Conservation (phyloP, 108 stramenopile species). For the Skeletonema menzelii region DNA sequence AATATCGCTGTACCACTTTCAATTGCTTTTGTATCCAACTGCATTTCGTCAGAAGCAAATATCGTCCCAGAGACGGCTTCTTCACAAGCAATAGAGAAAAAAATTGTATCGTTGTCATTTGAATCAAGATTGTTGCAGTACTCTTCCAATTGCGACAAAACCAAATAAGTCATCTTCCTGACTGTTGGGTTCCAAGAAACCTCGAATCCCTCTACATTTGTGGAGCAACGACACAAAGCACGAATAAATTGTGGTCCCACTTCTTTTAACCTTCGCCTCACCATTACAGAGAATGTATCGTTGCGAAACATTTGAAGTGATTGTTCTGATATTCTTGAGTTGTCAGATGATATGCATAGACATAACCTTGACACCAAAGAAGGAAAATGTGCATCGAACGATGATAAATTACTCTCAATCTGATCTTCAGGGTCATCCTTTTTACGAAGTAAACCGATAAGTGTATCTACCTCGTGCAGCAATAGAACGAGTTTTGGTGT, state of each 20-base stretch:
- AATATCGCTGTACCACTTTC: slow-evolving; percentile 14
- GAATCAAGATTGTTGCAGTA: slow-evolving; percentile 28
- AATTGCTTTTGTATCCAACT: background rate
- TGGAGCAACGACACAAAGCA: slow-evolving; percentile 53
- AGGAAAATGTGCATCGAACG: slow-evolving; percentile 31
- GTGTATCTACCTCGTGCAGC: slow-evolving; percentile 83
- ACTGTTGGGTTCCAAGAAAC: slow-evolving; percentile 89
- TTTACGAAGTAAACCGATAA: slow-evolving; percentile 47
- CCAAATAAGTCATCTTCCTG: slow-evolving; percentile 77
- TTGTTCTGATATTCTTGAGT: slow-evolving; percentile 75
- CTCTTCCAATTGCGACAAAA: slow-evolving; percentile 42
- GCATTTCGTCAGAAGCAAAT: background rate
- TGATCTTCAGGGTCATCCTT: slow-evolving; percentile 13
- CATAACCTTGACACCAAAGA: slow-evolving; percentile 45
- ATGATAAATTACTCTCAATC: slow-evolving; percentile 6
- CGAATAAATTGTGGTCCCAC: slow-evolving; percentile 55
- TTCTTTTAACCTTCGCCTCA: slow-evolving; percentile 32
- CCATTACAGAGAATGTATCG: slow-evolving; percentile 47
- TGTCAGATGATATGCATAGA: slow-evolving; percentile 77
- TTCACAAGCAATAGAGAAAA: slow-evolving; percentile 34
- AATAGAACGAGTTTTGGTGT: slow-evolving; percentile 80
- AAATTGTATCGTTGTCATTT: background rate
- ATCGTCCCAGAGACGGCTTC: slow-evolving; percentile 27
- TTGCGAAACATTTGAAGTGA: slow-evolving; percentile 73
- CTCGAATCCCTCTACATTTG: slow-evolving; percentile 32